A percentile compares a stretch with the other conserved stretches of the same genome.
These are phyloP conservation scores for Pyrrhoderma lamaoense DNA, from an alignment of 1,284 basidiomycete species.

Conservation along the genomic window DNA sequence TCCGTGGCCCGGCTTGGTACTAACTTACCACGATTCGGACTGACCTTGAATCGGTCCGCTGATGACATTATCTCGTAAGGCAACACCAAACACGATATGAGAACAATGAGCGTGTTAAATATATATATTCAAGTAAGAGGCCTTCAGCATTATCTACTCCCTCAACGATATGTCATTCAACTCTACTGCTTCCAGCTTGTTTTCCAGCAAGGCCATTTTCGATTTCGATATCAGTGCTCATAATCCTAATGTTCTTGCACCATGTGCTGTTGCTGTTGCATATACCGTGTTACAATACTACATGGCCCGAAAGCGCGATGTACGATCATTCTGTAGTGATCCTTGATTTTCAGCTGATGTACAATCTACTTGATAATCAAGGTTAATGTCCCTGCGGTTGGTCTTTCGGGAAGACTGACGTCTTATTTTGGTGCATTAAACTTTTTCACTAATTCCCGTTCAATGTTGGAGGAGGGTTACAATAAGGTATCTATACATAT, in stretches of 20 bases:
- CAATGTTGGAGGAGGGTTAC: slow-evolving; percentile 12
- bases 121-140: too few relatives aligned
- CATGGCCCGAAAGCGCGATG: slow-evolving; percentile 6
- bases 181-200: background rate
- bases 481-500: slow-evolving; percentile 4
- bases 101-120: too few relatives aligned
- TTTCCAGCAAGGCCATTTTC: background rate
- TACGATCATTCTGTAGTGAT: background rate
- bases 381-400: slow-evolving; percentile 11
- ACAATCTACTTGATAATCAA: too few relatives aligned
- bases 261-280: background rate
- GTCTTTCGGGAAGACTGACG: slow-evolving; percentile 3
- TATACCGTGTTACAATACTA: slow-evolving; percentile 1
- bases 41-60: too few relatives aligned
- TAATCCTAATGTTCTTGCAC: background rate
- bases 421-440: slow-evolving; percentile 11
- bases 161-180: background rate
- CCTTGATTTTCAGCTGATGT: too few relatives aligned
- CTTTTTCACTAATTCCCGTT: background rate
- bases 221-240: background rate
- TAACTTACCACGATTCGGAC: too few relatives aligned
- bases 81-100: too few relatives aligned
- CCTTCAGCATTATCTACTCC: too few relatives aligned
- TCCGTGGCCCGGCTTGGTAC: too few relatives aligned
- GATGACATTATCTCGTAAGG: too few relatives aligned